These are phyloP conservation scores for Cadophora sp. DNA, from an alignment of 2,329 filamentous ascomycete species.

Conservation along the genomic window DNA sequence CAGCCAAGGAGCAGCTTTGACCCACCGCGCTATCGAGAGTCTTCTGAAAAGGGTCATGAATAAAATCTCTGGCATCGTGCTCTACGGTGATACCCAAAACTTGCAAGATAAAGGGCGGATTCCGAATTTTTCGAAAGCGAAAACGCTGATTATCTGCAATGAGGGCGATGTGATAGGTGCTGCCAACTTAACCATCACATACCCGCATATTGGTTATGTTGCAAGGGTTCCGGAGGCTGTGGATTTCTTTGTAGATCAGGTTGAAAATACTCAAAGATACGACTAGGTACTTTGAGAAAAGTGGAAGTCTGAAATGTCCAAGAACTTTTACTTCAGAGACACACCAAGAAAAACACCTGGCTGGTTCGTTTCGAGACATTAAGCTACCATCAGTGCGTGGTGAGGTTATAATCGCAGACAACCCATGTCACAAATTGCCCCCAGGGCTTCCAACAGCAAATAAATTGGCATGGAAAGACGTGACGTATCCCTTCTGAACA, in stretches of 20 bases:
- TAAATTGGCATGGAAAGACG: conserved; percentile 34
- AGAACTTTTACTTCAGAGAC: not conserved
- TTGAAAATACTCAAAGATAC: not conserved
- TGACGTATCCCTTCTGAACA: conserved; percentile 91
- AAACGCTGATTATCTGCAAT: conserved; percentile 54
- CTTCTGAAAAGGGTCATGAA: conserved; percentile 37
- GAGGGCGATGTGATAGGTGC: conserved; percentile 55
- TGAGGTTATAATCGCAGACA: not conserved
- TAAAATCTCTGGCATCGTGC: conserved; percentile 47
- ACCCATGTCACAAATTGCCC: not conserved
- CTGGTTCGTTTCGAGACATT: too few species aligned
- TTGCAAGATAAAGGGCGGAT: conserved; percentile 45
- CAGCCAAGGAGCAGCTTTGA: conserved; percentile 50
- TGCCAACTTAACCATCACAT: conserved; percentile 50
- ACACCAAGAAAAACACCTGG: too few species aligned
- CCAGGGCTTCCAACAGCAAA: not conserved
- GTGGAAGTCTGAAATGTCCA: not conserved
- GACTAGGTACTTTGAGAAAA: not conserved
- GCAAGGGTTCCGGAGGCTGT: not conserved
- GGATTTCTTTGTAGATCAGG: not conserved
- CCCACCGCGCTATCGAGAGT: conserved; percentile 47
- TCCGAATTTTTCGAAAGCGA: conserved; percentile 42
- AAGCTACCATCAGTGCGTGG: too few species aligned
- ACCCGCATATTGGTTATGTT: conserved; percentile 49
- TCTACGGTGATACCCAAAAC: conserved; percentile 50